Percentiles rank a stretch among this genome's conserved stretches.
Conservation (phyloP, 768 basidiomycete species). For the Naganishia friedmannii region DNA sequence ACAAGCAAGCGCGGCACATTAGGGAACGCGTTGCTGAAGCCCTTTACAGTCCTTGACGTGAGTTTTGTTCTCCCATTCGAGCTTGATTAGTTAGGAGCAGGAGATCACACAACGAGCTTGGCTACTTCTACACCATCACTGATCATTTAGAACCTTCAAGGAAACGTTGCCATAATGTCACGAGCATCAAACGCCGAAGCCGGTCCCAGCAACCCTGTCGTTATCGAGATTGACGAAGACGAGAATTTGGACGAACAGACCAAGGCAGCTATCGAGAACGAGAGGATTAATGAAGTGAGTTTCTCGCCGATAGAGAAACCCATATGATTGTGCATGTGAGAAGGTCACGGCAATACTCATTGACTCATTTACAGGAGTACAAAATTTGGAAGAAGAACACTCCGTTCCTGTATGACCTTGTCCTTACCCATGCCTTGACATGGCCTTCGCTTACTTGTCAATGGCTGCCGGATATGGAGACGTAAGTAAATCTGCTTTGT, state of each 20-base stretch:
- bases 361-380: conserved; percentile 46
- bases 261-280: conserved; percentile 48
- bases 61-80: neutral
- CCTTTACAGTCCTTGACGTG: neutral
- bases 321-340: neutral
- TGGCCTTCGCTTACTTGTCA: conserved; percentile 98
- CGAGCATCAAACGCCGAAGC: conserved; percentile 21
- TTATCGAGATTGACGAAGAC: conserved; percentile 63
- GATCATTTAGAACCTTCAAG: neutral
- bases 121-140: neutral
- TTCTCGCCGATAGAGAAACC: neutral
- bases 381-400: conserved; percentile 60
- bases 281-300: conserved; percentile 54
- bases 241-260: conserved; percentile 37
- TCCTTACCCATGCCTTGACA: conserved; percentile 94
- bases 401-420: conserved; percentile 94
- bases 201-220: conserved; percentile 15
- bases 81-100: neutral
- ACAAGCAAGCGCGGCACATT: conserved; percentile 13
- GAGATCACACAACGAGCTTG: neutral
- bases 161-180: neutral
- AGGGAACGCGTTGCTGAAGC: too few species aligned
- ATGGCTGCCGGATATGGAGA: conserved; percentile 97
- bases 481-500: conserved; percentile 58
- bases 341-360: too few species aligned